phyloP scores from a whole-genome alignment of 192 early-diverging fungal species.

The Pilaira anomala region DNA sequence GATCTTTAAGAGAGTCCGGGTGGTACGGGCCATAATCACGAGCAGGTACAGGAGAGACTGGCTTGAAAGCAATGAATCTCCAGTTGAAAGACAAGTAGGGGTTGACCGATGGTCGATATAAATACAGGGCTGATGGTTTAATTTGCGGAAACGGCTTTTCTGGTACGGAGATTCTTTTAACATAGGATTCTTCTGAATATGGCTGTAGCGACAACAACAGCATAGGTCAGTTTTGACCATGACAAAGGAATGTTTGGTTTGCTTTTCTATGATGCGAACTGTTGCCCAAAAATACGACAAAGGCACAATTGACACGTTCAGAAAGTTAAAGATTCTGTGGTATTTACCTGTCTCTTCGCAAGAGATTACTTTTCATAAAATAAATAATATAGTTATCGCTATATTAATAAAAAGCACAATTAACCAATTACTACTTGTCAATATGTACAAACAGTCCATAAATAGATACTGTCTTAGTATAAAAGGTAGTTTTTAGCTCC shows the following conservation, averaged over 20 bases:
- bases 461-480: too few species aligned
- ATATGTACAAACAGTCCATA: too few species aligned
- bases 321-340: constrained; percentile 9
- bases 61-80: too few species aligned
- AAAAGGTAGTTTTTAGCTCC: too few species aligned
- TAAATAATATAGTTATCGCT: too few species aligned
- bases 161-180: constrained; percentile 1
- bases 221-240: constrained; percentile 15
- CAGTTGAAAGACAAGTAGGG: constrained; percentile 6
- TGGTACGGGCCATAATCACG: too few species aligned
- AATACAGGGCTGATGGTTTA: constrained; percentile 14
- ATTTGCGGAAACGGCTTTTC: constrained; percentile 1
- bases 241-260: constrained; percentile 11
- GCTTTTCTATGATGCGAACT: constrained; percentile 11
- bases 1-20: too few species aligned
- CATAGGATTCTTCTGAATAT: constrained; percentile 12
- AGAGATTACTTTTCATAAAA: too few species aligned
- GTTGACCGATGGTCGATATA: constrained; percentile 13
- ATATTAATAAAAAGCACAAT: too few species aligned
- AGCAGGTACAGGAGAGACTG: too few species aligned
- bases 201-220: background rate
- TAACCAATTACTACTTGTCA: too few species aligned
- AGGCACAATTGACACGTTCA: constrained; percentile 4
- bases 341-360: too few species aligned
- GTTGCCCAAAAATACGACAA: background rate